Conservation (phyloP, 1,284 basidiomycete genomes). For the Ceratobasidium theobromae region DNA sequence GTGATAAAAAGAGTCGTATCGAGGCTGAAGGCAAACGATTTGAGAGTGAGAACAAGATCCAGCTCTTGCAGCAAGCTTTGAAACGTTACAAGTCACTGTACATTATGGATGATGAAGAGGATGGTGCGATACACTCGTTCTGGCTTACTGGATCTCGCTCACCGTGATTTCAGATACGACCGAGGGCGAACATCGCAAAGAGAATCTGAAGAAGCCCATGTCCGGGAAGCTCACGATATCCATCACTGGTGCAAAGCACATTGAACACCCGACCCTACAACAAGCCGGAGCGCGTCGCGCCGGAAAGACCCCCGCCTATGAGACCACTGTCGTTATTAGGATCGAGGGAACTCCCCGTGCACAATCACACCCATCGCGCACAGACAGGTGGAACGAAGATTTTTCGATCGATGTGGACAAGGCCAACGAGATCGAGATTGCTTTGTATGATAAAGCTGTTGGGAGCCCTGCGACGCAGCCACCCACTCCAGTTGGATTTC, state of each 20-base stretch:
- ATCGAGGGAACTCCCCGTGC: constrained; percentile 95
- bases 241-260: constrained; percentile 85
- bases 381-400: constrained; percentile 96
- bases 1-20: constrained; percentile 88
- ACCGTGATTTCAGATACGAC: constrained; percentile 37
- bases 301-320: constrained; percentile 69
- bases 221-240: constrained; percentile 92
- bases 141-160: neutral
- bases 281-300: constrained; percentile 60
- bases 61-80: constrained; percentile 86
- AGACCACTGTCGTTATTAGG: constrained; percentile 93
- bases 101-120: constrained; percentile 86
- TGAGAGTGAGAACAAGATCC: constrained; percentile 96
- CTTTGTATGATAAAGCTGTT: constrained; percentile 90
- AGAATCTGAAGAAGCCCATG: constrained; percentile 87
- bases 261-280: constrained; percentile 70
- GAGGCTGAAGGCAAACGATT: constrained; percentile 94
- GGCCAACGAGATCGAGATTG: constrained; percentile 97
- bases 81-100: constrained; percentile 97
- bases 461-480: constrained; percentile 67
- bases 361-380: constrained; percentile 88
- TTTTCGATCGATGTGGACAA: constrained; percentile 97
- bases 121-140: constrained; percentile 51
- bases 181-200: constrained; percentile 87
- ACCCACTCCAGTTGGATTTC: constrained; percentile 82